Evolutionary conservation across 2,329 filamentous ascomycete genomes (phyloP).

Genomic region (Fusarium chlamydosporum): DNA sequence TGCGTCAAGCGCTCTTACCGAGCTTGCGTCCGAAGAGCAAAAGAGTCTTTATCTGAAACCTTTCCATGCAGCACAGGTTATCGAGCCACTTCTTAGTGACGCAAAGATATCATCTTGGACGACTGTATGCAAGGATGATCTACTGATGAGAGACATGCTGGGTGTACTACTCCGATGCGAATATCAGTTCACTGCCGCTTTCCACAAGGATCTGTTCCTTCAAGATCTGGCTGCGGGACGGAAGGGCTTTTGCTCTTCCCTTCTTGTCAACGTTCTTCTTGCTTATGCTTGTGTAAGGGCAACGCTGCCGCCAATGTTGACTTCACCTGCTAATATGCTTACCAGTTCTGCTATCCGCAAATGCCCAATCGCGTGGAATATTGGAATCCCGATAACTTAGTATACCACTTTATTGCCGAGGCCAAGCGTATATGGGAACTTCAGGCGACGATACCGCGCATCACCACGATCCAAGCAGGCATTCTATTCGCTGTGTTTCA

Average conservation of each 20-base stretch:
- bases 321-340: background rate
- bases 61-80: constrained; percentile 54
- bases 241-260: constrained; percentile 56
- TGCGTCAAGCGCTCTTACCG: background rate
- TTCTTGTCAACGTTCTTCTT: constrained; percentile 58
- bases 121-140: constrained; percentile 53
- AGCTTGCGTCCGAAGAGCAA: constrained; percentile 24
- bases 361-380: constrained; percentile 53
- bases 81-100: constrained; percentile 53
- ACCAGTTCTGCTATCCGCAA: constrained; percentile 51
- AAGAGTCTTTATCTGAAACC: constrained; percentile 54
- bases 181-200: constrained; percentile 54
- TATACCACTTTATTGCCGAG: constrained; percentile 57
- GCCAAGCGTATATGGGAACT: constrained; percentile 58
- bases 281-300: constrained; percentile 56
- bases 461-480: constrained; percentile 58
- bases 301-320: rapidly evolving
- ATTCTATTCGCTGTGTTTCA: constrained; percentile 53
- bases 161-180: constrained; percentile 53
- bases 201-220: constrained; percentile 59
- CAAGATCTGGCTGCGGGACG: constrained; percentile 55
- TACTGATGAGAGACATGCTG: constrained; percentile 54
- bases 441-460: constrained; percentile 46
- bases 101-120: constrained; percentile 57
- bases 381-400: constrained; percentile 55